phyloP scores from a whole-genome alignment of 768 basidiomycete genomes.

The Tulasnella calospora region DNA sequence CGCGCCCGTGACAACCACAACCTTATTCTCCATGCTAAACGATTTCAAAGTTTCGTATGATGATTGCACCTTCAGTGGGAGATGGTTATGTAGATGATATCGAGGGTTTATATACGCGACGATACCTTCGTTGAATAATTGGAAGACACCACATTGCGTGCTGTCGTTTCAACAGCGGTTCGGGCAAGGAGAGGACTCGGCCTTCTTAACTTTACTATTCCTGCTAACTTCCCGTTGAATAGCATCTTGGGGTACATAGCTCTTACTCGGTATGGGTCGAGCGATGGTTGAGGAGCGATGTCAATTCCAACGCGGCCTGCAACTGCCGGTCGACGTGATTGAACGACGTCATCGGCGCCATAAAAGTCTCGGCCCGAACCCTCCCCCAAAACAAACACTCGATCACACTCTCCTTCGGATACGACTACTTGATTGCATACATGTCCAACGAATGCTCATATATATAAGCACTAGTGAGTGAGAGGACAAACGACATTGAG shows the following conservation, averaged over 20 bases:
- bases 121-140: neutral
- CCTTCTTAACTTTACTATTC: neutral
- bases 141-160: neutral
- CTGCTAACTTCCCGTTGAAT: neutral
- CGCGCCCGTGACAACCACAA: slow-evolving; percentile 88
- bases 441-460: neutral
- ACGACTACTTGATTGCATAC: neutral
- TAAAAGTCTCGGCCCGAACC: too few species aligned
- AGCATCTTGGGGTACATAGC: neutral
- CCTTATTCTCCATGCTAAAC: slow-evolving; percentile 44
- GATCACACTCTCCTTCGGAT: neutral
- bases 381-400: too few species aligned
- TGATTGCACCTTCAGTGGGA: neutral
- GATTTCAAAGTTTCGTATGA: neutral
- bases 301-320: too few species aligned
- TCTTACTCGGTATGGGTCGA: neutral
- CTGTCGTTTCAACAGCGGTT: neutral
- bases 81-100: neutral
- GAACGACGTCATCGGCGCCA: too few species aligned
- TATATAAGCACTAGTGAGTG: too few species aligned
- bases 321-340: too few species aligned
- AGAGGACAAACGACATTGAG: too few species aligned
- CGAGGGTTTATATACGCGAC: too few species aligned
- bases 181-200: neutral
- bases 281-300: neutral